Percentiles rank a stretch among this genome's conserved stretches.
Evolutionary conservation across 805 yeast species (phyloP).

Genomic region (Candida easanensis): DNA sequence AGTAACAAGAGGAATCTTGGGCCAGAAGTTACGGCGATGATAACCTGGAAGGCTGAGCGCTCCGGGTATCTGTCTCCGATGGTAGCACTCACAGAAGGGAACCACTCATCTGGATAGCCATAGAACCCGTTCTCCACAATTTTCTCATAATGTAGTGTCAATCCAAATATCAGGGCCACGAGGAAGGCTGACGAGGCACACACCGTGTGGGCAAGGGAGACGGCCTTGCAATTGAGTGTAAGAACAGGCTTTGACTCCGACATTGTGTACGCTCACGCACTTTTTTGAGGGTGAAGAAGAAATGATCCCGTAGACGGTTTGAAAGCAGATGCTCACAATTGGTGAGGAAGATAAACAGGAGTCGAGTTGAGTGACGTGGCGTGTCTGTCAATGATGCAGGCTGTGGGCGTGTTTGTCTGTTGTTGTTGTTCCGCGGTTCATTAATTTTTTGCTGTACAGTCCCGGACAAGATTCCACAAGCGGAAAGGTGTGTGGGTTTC

Average conservation of each 20-base stretch:
- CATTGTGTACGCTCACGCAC: neutral
- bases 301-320: neutral
- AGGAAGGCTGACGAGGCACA: slow-evolving; percentile 75
- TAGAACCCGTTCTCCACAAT: slow-evolving; percentile 83
- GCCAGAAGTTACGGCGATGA: slow-evolving; percentile 91
- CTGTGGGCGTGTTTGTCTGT: neutral
- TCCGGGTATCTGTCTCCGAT: slow-evolving; percentile 98
- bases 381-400: neutral
- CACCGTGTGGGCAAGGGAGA: slow-evolving; percentile 70
- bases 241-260: slow-evolving; percentile 21
- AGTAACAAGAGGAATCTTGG: slow-evolving; percentile 74
- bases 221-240: slow-evolving; percentile 56
- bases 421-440: neutral
- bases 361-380: too few relatives aligned
- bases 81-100: slow-evolving; percentile 95
- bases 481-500: too few relatives aligned
- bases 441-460: too few relatives aligned
- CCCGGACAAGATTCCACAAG: too few relatives aligned
- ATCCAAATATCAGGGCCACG: slow-evolving; percentile 72
- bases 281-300: neutral
- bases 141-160: slow-evolving; percentile 75
- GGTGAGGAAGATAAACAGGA: too few relatives aligned
- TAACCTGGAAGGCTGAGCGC: slow-evolving; percentile 83
- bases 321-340: neutral
- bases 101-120: slow-evolving; percentile 98